phyloP scores from a whole-genome alignment of 345 rosid genomes.

The Citropsis articulata region DNA sequence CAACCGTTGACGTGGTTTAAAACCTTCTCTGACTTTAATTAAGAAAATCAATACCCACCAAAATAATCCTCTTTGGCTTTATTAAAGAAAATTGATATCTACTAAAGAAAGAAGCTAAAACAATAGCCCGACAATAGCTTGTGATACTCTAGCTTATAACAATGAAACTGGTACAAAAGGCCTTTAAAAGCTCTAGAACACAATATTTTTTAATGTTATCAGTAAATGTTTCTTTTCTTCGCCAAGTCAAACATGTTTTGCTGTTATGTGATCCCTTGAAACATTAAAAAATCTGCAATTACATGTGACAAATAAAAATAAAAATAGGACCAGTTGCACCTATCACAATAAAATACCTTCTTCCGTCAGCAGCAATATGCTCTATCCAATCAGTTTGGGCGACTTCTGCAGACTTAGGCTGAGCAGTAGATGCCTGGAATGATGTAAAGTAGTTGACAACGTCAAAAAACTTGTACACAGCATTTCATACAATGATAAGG shows the following conservation, averaged over 20 bases:
- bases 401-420: conserved; percentile 41
- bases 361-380: conserved; percentile 79
- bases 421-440: conserved; percentile 38
- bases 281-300: not conserved
- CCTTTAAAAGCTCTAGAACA: not conserved
- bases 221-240: not conserved
- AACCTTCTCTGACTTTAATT: not conserved
- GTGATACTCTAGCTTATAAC: not conserved
- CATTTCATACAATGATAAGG: not conserved
- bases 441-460: conserved; percentile 8
- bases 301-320: conserved; percentile 1
- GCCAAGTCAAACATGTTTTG: not conserved
- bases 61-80: not conserved
- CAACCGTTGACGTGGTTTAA: not conserved
- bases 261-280: not conserved
- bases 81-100: not conserved
- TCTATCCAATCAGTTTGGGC: conserved; percentile 74
- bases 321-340: not conserved
- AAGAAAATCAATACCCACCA: not conserved
- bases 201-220: not conserved
- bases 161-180: not conserved
- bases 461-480: conserved; percentile 1
- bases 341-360: conserved; percentile 46
- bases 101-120: not conserved
- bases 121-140: not conserved